These are phyloP conservation scores for Cyanodermella asteris DNA, from an alignment of 2,329 filamentous ascomycete species.

Conservation along the genomic window DNA sequence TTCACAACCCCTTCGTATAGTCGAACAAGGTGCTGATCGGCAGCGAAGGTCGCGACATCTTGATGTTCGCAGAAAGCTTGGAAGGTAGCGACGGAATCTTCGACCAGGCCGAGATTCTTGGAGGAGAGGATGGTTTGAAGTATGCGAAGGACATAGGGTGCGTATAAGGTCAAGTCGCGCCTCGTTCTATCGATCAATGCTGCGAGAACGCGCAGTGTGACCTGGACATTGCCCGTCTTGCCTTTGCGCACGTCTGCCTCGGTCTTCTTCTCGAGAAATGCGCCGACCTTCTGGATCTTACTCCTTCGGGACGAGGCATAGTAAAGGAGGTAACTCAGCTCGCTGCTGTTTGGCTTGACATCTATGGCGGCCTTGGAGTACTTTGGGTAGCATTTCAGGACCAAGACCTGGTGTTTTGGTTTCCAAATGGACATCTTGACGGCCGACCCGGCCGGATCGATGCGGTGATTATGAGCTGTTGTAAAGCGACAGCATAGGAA, in stretches of 20 bases:
- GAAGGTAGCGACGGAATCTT: conserved; percentile 72
- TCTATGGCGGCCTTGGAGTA: conserved; percentile 80
- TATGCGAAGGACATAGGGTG: conserved; percentile 62
- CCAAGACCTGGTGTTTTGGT: conserved; percentile 94
- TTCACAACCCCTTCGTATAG: conserved; percentile 68
- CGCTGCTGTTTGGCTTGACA: conserved; percentile 87
- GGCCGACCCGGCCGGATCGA: conserved; percentile 48
- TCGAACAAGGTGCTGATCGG: conserved; percentile 60
- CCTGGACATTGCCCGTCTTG: conserved; percentile 78
- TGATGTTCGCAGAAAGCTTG: conserved; percentile 75
- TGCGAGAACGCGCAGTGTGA: conserved; percentile 78
- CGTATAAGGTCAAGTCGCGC: conserved; percentile 76
- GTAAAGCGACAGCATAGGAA: no score
- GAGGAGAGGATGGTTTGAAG: conserved; percentile 65
- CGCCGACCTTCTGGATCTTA: conserved; percentile 90
- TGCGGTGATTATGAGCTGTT: conserved; percentile 29
- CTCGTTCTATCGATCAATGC: conserved; percentile 84
- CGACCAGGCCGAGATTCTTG: conserved; percentile 76
- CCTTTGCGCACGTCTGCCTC: conserved; percentile 75
- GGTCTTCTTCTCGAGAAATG: conserved; percentile 85
- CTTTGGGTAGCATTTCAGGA: conserved; percentile 89
- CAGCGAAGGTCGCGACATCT: conserved; percentile 64
- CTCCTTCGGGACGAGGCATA: conserved; percentile 85
- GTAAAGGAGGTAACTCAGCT: conserved; percentile 90
- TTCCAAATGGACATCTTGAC: no score